A percentile compares a stretch with the other conserved stretches of the same genome.
phyloP scores from a whole-genome alignment of 352 stramenopile species.

The Albugo candida region DNA sequence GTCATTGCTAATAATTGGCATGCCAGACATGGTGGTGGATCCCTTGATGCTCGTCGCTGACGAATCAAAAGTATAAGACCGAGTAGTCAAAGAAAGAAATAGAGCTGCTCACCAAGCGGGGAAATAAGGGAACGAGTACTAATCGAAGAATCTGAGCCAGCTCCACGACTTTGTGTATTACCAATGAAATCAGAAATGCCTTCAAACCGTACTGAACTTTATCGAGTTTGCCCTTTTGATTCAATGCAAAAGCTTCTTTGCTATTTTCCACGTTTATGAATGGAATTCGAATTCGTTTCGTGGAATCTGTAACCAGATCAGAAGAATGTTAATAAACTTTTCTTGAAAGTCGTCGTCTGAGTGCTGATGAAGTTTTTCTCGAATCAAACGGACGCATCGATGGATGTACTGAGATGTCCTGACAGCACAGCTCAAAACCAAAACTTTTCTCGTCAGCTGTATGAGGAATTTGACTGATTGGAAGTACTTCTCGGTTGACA shows the following conservation, averaged over 20 bases:
- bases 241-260: conserved; percentile 63
- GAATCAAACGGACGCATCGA: conserved; percentile 63
- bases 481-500: conserved; percentile 50
- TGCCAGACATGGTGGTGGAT: conserved; percentile 52
- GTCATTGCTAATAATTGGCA: conserved; percentile 69
- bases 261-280: conserved; percentile 66
- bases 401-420: conserved; percentile 70
- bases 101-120: conserved; percentile 27
- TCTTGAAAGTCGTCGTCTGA: conserved; percentile 71
- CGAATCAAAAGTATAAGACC: conserved; percentile 5
- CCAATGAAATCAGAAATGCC: conserved; percentile 58
- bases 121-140: conserved; percentile 65
- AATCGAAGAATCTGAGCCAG: conserved; percentile 66
- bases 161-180: conserved; percentile 74
- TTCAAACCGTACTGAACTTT: conserved; percentile 75
- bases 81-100: too few relatives aligned
- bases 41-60: conserved; percentile 39
- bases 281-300: conserved; percentile 57
- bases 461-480: conserved; percentile 48
- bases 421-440: too few relatives aligned
- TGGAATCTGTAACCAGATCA: conserved; percentile 67
- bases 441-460: too few relatives aligned
- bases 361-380: conserved; percentile 67
- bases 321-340: conserved; percentile 66
- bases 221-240: conserved; percentile 67